Base-by-base conservation (phyloP, 2,329 filamentous ascomycete genomes). In the Colletotrichum phormii region DNA sequence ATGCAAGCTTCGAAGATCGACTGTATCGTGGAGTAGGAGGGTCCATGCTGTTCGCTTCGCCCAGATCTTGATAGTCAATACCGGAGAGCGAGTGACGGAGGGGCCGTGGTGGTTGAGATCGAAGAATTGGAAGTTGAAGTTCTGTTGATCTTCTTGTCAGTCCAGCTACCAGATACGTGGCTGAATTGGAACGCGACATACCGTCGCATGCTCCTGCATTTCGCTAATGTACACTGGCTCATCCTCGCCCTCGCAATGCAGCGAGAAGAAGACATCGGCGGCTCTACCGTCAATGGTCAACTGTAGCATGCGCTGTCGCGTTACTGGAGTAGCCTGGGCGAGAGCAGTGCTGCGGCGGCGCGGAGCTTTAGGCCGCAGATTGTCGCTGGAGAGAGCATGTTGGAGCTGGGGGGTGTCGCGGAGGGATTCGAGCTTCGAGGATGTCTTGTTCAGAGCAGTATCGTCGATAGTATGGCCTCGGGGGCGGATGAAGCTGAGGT, bases 161-260 rank as follows among this genome's bases (percentile, higher is more conserved):
- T 26, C 49, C 18, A 13, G 15, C 22, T 5, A 31, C 2, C 6
- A 3, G 13, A 18, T 3, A 13, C 4, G 2, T 26, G 18, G 24
- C 13, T 18, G 33, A 8, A 29, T 11, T 4, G n/a, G 4, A 24
- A n/a, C 15, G 7, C 35, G 26, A 57, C 80, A 55, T 82, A 89
- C 88, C 83, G 95, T 95, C n/a, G 94, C 91, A 78, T 91, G 91
- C 76, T 93, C 89, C 33, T 92, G 89, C 26, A 93, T 87, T 83
- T 98, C 96, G 79, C 95, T 98, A 77, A 98, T 90, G 81, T 98
- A 98, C n/a, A 98, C 84, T 0, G 96, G 95, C 18, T 94, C 92
- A 59, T 87, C 82, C 64, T 90, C 83, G 4, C 84, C 89, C 1
- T 89, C 85, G 58, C 92, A 89, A 81, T 98, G 95, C 64, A 98